Conservation (phyloP, 2,329 filamentous ascomycete genomes). For the Trichothecium sympodiale region DNA sequence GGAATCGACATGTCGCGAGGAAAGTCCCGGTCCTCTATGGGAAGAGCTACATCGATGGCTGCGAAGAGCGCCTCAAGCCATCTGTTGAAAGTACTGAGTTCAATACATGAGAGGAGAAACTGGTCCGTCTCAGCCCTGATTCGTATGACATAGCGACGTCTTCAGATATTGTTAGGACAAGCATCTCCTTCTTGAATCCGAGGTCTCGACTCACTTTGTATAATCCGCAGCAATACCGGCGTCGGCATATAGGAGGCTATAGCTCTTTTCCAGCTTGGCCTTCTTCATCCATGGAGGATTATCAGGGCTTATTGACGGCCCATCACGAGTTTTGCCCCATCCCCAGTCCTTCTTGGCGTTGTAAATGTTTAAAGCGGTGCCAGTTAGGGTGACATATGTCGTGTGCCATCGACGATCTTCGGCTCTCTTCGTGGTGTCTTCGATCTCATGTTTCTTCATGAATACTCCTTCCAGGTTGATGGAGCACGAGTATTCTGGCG, state of each 20-base stretch:
- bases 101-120: slow-evolving; percentile 56
- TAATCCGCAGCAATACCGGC: slow-evolving; percentile 65
- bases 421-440: slow-evolving; percentile 51
- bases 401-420: slow-evolving; percentile 53
- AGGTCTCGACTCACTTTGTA: slow-evolving; percentile 41
- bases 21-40: slow-evolving; percentile 59
- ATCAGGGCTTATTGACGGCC: slow-evolving; percentile 36
- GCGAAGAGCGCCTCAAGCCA: slow-evolving; percentile 61
- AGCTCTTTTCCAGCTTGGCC: slow-evolving; percentile 51
- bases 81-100: slow-evolving; percentile 53
- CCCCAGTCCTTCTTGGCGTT: slow-evolving; percentile 47
- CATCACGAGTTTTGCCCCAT: slow-evolving; percentile 36
- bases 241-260: slow-evolving; percentile 64
- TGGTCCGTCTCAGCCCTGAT: slow-evolving; percentile 64
- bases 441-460: slow-evolving; percentile 54
- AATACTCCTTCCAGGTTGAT: slow-evolving; percentile 47
- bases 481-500: slow-evolving; percentile 47
- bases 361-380: slow-evolving; percentile 58
- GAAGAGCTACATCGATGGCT: slow-evolving; percentile 60
- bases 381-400: slow-evolving; percentile 52
- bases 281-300: slow-evolving; percentile 39
- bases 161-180: slow-evolving; percentile 12
- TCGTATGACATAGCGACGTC: slow-evolving; percentile 56
- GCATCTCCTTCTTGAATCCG: background rate
- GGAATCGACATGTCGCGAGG: slow-evolving; percentile 52